A percentile compares a stretch with the other conserved stretches of the same genome.
These are phyloP conservation scores for Cryptococcus sp. DNA, from an alignment of 1,284 basidiomycete genomes.

Conservation along the genomic window DNA sequence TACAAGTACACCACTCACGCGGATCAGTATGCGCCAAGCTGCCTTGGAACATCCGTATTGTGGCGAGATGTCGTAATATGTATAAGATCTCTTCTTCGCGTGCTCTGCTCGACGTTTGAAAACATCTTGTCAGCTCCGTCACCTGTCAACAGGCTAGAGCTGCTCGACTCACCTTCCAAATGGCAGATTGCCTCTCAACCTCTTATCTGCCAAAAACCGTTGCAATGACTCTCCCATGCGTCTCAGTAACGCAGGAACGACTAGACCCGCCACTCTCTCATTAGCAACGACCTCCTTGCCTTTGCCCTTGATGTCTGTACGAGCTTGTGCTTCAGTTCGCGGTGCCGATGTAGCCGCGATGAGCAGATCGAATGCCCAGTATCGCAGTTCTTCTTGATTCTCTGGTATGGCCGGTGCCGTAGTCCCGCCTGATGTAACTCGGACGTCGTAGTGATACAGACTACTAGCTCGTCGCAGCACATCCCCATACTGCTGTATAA, in stretches of 20 bases:
- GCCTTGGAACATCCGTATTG: slow-evolving; percentile 55
- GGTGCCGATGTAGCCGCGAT: slow-evolving; percentile 54
- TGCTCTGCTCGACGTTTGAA: slow-evolving; percentile 59
- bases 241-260: slow-evolving; percentile 68
- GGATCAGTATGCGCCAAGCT: slow-evolving; percentile 4
- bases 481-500: slow-evolving; percentile 70
- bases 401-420: slow-evolving; percentile 54
- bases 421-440: slow-evolving; percentile 24
- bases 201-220: slow-evolving; percentile 77
- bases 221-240: slow-evolving; percentile 70
- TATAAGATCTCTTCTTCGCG: slow-evolving; percentile 89
- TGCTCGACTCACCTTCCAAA: slow-evolving; percentile 68
- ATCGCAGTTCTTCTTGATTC: slow-evolving; percentile 80
- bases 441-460: slow-evolving; percentile 58
- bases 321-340: neutral
- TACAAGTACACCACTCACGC: slow-evolving; percentile 3
- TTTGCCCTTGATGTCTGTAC: neutral
- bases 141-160: slow-evolving; percentile 7
- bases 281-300: neutral
- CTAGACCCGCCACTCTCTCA: slow-evolving; percentile 62
- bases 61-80: slow-evolving; percentile 72
- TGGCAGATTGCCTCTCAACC: slow-evolving; percentile 76
- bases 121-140: neutral
- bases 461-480: slow-evolving; percentile 74
- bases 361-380: slow-evolving; percentile 90